A percentile compares a stretch with the other conserved stretches of the same genome.
Conservation (phyloP, 1,139 yeast species). For the Saccharomyces hybrid region DNA sequence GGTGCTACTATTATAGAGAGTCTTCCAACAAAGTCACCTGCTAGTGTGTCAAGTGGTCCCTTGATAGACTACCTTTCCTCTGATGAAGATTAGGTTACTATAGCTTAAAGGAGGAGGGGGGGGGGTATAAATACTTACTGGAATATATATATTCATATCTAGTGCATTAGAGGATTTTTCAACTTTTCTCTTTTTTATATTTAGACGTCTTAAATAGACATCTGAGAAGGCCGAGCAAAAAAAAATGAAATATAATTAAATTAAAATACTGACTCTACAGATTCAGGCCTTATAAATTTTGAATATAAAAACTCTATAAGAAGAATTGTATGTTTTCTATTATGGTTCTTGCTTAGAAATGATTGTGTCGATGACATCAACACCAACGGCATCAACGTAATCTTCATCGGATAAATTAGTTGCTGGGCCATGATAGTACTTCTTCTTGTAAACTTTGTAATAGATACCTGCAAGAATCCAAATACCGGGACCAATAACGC, state of each 20-base stretch:
- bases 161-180: no score
- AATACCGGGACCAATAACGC: conserved; percentile 46
- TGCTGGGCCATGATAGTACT: conserved; percentile 44
- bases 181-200: not conserved
- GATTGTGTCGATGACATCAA: conserved; percentile 24
- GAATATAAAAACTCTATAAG: conserved; percentile 1
- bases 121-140: no score
- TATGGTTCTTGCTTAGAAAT: conserved; percentile 11
- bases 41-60: not conserved
- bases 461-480: conserved; percentile 42
- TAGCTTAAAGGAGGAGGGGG: no score
- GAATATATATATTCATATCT: no score
- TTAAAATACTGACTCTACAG: not conserved
- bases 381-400: conserved; percentile 22
- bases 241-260: not conserved
- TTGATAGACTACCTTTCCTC: not conserved
- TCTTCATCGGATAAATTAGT: conserved; percentile 26
- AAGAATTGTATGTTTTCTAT: not conserved
- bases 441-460: conserved; percentile 42
- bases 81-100: not conserved
- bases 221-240: no score
- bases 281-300: conserved; percentile 2
- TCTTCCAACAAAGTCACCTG: not conserved
- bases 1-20: not conserved
- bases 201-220: not conserved